Base-by-base conservation (phyloP, 331 rosid species). In the Malus hybrid region DNA sequence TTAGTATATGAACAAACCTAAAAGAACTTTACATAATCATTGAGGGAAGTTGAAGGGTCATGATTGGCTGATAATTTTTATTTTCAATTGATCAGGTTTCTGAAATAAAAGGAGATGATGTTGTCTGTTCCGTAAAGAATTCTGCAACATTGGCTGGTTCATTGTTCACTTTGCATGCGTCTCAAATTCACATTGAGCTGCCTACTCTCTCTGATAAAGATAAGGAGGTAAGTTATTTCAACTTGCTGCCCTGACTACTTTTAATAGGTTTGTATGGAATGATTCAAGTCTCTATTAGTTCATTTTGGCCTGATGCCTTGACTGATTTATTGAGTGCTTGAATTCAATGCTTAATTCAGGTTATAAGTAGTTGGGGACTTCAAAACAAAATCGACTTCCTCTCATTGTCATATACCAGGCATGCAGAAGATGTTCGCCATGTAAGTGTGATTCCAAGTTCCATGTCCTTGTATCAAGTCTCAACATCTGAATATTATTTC, bases 401-500 rank as follows among this genome's bases (percentile, higher is more conserved):
- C 18, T 92, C 99, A 46, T 77, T 95, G 84, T 95, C 99, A 77
- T 92, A 92, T 76, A 92, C 99, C 59, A 80, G 99, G 74, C 98
- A 95, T 80, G 99, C 96, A 19, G 97, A 95, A 87, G 99, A 95
- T 75, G 99, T 95, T 77, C 99, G 98, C 77, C 89, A 88, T 62
- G 99, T 86, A 82, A 84, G 81, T 77, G 65, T 31, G 46, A 33
- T 57, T 80, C 83, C 64, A 48, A 22, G 50, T 65, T 57, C 56
- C 20, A 39, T 75, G 28, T 48, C 71, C 55, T 65, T 77, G 67
- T 42, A 65, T 80, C 31, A 16, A 55, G 62, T 42, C 19, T 79
- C 39, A 22, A 39, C 48, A 54, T 68, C 32, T 33, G 62, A 72
- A 44, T 65, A n/a, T 63, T 50, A 31, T 18, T 74, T 29, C 9